Evolutionary conservation across 176 grass and related monocot genomes (phyloP).

Genomic region (barley (Hordeum vulgare)): MorexV3_pseudomolecules_assembly NC_058520.1:445988726-445989225

Average conservation of each 20-base stretch:
- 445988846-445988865: too few species aligned
- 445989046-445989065: not conserved
- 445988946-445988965: slow-evolving; percentile 42
- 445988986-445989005: slow-evolving; percentile 46
- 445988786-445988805: too few species aligned
- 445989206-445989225: slow-evolving; percentile 42
- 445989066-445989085: slow-evolving; percentile 30
- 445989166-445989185: slow-evolving; percentile 48
- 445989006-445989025: slow-evolving; percentile 48
- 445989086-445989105: slow-evolving; percentile 34
- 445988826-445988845: too few species aligned
- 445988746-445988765: too few species aligned
- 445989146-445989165: slow-evolving; percentile 51
- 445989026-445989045: slow-evolving; percentile 35
- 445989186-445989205: slow-evolving; percentile 31
- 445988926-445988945: slow-evolving; percentile 34
- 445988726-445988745: too few species aligned
- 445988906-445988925: slow-evolving; percentile 31
- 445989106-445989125: slow-evolving; percentile 47
- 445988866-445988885: slow-evolving; percentile 33
- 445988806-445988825: too few species aligned
- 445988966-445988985: slow-evolving; percentile 32
- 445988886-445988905: slow-evolving; percentile 16
- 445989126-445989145: slow-evolving; percentile 21
- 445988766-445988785: too few species aligned